Percentiles rank a stretch among this genome's conserved stretches.
Evolutionary conservation across 2,329 filamentous ascomycete genomes (phyloP).

Genomic region (Claviceps sp.): DNA sequence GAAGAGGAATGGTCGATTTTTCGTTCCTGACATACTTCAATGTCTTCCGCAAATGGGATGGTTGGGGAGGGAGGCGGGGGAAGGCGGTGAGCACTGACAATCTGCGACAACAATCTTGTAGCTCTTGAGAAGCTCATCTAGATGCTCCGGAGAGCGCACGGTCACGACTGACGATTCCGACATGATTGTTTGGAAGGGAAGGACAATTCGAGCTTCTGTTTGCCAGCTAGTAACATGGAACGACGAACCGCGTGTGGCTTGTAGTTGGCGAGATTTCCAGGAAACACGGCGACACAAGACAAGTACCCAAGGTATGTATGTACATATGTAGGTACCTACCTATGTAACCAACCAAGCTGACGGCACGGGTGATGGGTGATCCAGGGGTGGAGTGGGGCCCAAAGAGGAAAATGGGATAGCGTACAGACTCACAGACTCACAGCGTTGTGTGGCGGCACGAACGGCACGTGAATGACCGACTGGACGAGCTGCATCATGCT

Average conservation of each 20-base stretch:
- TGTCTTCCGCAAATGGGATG: no score
- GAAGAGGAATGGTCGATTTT: background rate
- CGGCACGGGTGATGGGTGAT: no score
- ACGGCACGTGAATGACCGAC: background rate
- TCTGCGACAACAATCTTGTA: slow-evolving; percentile 76
- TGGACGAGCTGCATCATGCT: no score
- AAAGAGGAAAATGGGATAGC: no score
- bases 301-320: no score
- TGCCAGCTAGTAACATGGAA: no score
- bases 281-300: no score
- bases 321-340: no score
- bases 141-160: slow-evolving; percentile 43
- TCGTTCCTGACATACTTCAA: no score
- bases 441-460: background rate
- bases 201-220: background rate
- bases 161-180: slow-evolving; percentile 14
- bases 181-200: slow-evolving; percentile 12
- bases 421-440: no score
- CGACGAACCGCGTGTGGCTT: no score
- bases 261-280: no score
- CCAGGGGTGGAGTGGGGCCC: background rate
- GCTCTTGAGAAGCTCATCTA: slow-evolving; percentile 52
- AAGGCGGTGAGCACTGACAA: slow-evolving; percentile 46
- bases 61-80: background rate
- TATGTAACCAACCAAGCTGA: background rate